Evolutionary conservation across 2,329 filamentous ascomycete genomes (phyloP), one percentile per base, ranked within the genome.

Genomic region (Setomelanomma holmii): DNA sequence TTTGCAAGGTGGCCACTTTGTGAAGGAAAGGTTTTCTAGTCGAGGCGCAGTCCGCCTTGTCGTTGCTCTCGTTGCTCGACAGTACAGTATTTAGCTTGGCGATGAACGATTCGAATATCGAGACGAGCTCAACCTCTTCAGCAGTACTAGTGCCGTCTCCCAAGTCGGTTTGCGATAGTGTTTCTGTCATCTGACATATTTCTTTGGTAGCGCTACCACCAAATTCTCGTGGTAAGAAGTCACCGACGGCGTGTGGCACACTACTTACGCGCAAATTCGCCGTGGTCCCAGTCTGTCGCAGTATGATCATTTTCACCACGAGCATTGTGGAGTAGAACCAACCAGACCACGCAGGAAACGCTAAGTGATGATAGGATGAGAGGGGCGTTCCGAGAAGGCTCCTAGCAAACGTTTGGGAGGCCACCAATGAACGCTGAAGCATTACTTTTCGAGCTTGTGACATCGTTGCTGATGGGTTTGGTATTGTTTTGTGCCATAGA

Each of bases 301-400:
- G 54, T 12, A 65, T 62, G 1, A 61, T 55, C 1, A 64, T 40
- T 21, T 65, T 67, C 38, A 63, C 60, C 6, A 54, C 55, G 4
- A 65, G 38, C n/a, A 67, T 52, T 4, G 53, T 55, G 14, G 60
- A 53, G 21, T 64, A 67, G 47, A 65, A 64, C 64, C 58, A 67
- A n/a, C 51, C 55, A 1, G 53, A 51, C 64, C 57, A 67, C 1
- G 45, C 34, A 2, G 53, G 51, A 20, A 62, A 61, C 16, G 55
- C 35, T 20, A 64, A 50, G 11, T 58, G 42, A 38, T 60, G 53
- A 5, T 63, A 47, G 3, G 46, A 51, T 11, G 33, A n/a, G 11
- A 58, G 21, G 0, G 51, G 45, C 7, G 45, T 45, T 2, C 24
- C 39, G 11, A 62, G 35, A 1, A 67, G 20, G 1, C 42, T 55